Percentiles rank a stretch among this genome's conserved stretches.
phyloP scores from a whole-genome alignment of 176 grass and related monocot genomes.

The Lolium rigidum region DNA sequence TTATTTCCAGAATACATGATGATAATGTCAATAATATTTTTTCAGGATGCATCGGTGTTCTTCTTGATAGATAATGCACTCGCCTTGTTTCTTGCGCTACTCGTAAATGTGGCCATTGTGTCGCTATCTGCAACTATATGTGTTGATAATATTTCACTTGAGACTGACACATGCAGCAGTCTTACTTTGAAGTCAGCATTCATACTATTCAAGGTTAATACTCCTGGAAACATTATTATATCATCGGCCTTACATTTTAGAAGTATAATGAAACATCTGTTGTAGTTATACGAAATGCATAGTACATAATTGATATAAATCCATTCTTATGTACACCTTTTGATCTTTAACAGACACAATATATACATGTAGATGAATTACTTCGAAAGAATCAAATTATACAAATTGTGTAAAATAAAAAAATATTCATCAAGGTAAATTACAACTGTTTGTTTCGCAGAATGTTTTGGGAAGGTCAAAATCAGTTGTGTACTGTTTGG shows the following conservation, averaged over 20 bases:
- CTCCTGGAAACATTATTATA: neutral
- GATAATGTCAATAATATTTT: neutral
- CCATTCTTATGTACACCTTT: neutral
- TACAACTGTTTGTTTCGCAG: slow-evolving; percentile 35
- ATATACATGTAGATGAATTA: neutral
- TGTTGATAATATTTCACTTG: slow-evolving; percentile 35
- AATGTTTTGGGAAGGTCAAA: slow-evolving; percentile 75
- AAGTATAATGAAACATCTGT: neutral
- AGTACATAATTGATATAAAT: neutral
- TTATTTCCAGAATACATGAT: neutral
- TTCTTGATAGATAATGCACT: slow-evolving; percentile 76
- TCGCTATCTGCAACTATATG: slow-evolving; percentile 67
- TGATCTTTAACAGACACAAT: neutral
- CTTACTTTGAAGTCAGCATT: slow-evolving; percentile 60
- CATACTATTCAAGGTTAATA: slow-evolving; percentile 74
- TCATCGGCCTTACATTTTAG: neutral
- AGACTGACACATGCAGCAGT: slow-evolving; percentile 46
- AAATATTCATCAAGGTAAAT: neutral
- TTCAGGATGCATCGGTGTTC: slow-evolving; percentile 66
- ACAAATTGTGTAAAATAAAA: neutral
- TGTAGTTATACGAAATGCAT: neutral
- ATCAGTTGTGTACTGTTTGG: slow-evolving; percentile 68
- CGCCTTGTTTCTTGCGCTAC: slow-evolving; percentile 65
- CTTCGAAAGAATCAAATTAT: neutral
- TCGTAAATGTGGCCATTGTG: slow-evolving; percentile 79